Conservation (phyloP, 441 rosid genomes). For the Flueggea neowawraea region DNA sequence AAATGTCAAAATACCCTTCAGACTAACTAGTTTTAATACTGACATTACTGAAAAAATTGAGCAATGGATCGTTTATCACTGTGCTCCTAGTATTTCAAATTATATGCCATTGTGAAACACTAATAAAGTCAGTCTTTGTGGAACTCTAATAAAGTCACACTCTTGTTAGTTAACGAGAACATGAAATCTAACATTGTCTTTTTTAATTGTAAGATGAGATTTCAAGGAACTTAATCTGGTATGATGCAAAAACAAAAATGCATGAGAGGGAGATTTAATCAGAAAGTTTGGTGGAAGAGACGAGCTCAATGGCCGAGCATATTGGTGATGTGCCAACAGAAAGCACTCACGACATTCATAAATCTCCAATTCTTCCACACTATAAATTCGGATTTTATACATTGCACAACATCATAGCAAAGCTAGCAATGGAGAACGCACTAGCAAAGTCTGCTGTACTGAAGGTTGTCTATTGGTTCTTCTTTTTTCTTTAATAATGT, state of each 20-base stretch:
- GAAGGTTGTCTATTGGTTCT: slow-evolving; percentile 30
- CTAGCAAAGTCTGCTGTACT: slow-evolving; percentile 53
- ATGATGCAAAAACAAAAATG: no score
- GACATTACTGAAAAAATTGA: no score
- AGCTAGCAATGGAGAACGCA: slow-evolving; percentile 49
- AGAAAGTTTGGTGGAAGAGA: slow-evolving; percentile 81
- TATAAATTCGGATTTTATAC: slow-evolving; percentile 35
- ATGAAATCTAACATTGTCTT: background rate
- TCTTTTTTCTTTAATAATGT: no score
- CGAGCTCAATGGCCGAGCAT: slow-evolving; percentile 16
- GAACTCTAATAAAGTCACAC: no score
- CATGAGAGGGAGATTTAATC: slow-evolving; percentile 76
- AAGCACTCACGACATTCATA: slow-evolving; percentile 42
- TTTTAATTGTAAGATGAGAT: slow-evolving; percentile 24
- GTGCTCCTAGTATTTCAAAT: no score
- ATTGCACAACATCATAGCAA: background rate
- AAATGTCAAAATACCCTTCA: no score
- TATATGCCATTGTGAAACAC: no score
- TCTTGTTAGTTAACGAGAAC: background rate
- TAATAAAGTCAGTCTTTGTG: no score
- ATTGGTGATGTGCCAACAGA: slow-evolving; percentile 72
- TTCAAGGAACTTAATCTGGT: slow-evolving; percentile 38
- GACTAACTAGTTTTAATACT: no score
- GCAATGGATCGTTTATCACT: no score
- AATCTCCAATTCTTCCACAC: slow-evolving; percentile 37